A percentile compares a stretch with the other conserved stretches of the same genome.
phyloP scores from a whole-genome alignment of 2,329 filamentous ascomycete genomes.

The Ceratocystis eucalypticola region DNA sequence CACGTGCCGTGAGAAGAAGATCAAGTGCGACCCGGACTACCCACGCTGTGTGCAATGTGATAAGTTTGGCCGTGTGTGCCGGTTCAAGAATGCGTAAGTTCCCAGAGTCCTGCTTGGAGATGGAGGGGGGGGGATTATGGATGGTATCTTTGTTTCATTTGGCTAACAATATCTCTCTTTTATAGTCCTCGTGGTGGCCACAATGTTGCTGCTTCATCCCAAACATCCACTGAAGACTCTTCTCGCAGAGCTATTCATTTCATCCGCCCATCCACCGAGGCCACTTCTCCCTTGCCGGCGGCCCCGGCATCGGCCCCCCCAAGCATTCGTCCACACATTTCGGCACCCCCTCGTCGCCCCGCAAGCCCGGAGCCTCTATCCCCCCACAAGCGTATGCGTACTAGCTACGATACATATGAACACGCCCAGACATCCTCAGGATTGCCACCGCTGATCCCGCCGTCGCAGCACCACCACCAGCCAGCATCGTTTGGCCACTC shows the following conservation, averaged over 20 bases:
- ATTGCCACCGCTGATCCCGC: not conserved
- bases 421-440: not conserved
- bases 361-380: slow-evolving; percentile 25
- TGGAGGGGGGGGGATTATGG: no score
- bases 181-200: slow-evolving; percentile 43
- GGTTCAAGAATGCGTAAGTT: slow-evolving; percentile 73
- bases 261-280: slow-evolving; percentile 4
- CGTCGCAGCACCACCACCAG: not conserved
- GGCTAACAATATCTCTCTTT: not conserved
- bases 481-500: not conserved
- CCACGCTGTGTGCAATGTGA: slow-evolving; percentile 84
- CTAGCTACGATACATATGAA: slow-evolving; percentile 33
- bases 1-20: slow-evolving; percentile 91
- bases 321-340: not conserved
- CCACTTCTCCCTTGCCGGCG: not conserved
- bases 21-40: slow-evolving; percentile 84
- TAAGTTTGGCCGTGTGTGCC: slow-evolving; percentile 76
- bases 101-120: not conserved
- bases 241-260: not conserved
- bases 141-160: no score
- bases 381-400: slow-evolving; percentile 37
- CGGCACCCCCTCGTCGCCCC: not conserved
- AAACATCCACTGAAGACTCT: slow-evolving; percentile 27
- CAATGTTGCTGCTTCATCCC: slow-evolving; percentile 41
- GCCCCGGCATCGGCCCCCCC: not conserved